Evolutionary conservation across 176 grass and related monocot genomes (phyloP).

Genomic region (Puccinellia tenuiflora): DNA sequence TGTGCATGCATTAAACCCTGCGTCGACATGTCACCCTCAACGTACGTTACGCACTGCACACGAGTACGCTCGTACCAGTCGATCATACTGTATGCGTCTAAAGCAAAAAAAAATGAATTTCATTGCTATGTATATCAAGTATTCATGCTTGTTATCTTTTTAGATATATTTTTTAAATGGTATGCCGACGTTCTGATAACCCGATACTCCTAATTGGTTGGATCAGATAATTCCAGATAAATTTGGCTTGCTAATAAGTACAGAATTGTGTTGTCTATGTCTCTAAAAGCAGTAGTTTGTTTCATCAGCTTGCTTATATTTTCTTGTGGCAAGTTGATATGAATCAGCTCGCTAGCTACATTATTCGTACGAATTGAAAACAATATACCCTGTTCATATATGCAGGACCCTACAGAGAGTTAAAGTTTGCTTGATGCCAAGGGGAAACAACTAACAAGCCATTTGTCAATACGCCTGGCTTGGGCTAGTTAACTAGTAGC

Average conservation of each 20-base stretch:
- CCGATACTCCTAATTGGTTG: not conserved
- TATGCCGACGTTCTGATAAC: not conserved
- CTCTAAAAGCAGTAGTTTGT: not conserved
- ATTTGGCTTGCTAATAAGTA: not conserved
- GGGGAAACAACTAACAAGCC: not conserved
- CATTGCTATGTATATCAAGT: not conserved
- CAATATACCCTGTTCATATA: not conserved
- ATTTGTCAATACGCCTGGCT: too few species aligned
- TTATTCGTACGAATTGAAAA: not conserved
- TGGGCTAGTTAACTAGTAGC: not conserved
- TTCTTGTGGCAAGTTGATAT: not conserved
- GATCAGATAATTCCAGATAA: not conserved
- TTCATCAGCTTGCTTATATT: not conserved
- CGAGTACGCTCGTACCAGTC: not conserved
- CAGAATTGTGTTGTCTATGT: not conserved
- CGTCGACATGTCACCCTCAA: not conserved
- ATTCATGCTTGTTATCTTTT: not conserved
- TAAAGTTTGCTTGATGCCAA: not conserved
- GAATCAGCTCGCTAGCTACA: not conserved
- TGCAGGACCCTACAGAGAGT: not conserved
- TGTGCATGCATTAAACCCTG: constrained; percentile 23
- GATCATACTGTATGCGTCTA: not conserved
- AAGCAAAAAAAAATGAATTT: not conserved
- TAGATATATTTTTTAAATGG: not conserved
- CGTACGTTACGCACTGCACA: not conserved